phyloP scores from a whole-genome alignment of 2,329 filamentous ascomycete species.

The Xylariales sp. region DNA sequence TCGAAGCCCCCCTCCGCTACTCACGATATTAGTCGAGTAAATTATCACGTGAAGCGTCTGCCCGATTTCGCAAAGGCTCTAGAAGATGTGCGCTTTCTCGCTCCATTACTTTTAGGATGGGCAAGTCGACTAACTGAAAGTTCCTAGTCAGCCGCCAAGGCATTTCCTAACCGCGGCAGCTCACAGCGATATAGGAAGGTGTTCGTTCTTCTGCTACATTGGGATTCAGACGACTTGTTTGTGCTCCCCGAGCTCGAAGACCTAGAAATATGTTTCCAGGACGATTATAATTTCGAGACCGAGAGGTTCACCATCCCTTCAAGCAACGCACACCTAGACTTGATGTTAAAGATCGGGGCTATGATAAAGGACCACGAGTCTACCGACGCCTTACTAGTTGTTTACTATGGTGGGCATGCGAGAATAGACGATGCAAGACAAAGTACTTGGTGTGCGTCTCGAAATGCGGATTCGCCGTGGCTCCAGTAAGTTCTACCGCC shows the following conservation, averaged over 20 bases:
- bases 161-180: conserved; percentile 67
- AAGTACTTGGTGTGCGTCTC: conserved; percentile 70
- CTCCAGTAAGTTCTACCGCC: conserved; percentile 58
- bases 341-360: conserved; percentile 67
- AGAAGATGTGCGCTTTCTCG: conserved; percentile 60
- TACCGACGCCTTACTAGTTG: conserved; percentile 65
- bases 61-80: conserved; percentile 65
- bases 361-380: conserved; percentile 68
- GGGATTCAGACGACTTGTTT: conserved; percentile 69
- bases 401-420: conserved; percentile 71
- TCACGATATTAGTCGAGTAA: conserved; percentile 68
- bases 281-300: conserved; percentile 67
- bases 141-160: conserved; percentile 63
- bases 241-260: conserved; percentile 69
- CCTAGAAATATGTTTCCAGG: conserved; percentile 64
- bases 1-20: conserved; percentile 57
- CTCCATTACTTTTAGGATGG: neutral
- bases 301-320: conserved; percentile 69
- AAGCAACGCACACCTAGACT: conserved; percentile 67
- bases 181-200: conserved; percentile 68
- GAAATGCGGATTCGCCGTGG: conserved; percentile 64
- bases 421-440: conserved; percentile 69
- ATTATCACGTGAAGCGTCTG: conserved; percentile 68
- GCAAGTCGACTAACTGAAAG: conserved; percentile 29
- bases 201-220: conserved; percentile 65